Percentiles rank a stretch among this genome's conserved stretches.
Conservation (phyloP, 345 rosid genomes). For the Combretum micranthum region DNA sequence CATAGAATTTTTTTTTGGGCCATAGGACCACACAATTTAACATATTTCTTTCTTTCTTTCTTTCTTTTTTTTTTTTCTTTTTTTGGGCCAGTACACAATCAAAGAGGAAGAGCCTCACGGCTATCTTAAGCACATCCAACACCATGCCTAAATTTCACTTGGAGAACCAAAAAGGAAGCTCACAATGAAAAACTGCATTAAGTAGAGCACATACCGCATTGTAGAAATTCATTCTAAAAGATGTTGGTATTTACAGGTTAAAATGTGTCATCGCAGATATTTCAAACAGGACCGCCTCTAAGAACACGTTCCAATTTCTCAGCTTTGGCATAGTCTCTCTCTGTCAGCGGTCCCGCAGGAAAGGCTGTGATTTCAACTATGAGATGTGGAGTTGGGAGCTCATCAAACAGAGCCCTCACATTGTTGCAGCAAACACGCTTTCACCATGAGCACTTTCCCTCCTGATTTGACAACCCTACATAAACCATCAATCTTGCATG, state of each 20-base stretch:
- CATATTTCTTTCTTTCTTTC: too few species aligned
- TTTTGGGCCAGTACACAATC: too few species aligned
- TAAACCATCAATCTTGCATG: neutral
- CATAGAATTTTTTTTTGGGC: too few species aligned
- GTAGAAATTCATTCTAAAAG: too few species aligned
- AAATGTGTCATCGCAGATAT: neutral
- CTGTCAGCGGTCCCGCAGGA: slow-evolving; percentile 76
- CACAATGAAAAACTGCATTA: too few species aligned
- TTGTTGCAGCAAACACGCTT: slow-evolving; percentile 96
- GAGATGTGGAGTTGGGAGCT: slow-evolving; percentile 88
- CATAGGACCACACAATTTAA: too few species aligned
- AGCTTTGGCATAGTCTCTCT: slow-evolving; percentile 80
- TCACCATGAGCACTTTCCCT: slow-evolving; percentile 94
- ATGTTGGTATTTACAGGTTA: slow-evolving; percentile 39
- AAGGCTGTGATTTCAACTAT: slow-evolving; percentile 78
- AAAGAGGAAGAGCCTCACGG: too few species aligned
- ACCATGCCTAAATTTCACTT: too few species aligned
- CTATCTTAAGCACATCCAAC: too few species aligned
- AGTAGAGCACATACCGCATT: too few species aligned
- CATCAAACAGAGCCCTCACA: slow-evolving; percentile 91
- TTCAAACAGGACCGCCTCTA: slow-evolving; percentile 67
- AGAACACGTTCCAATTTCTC: slow-evolving; percentile 87
- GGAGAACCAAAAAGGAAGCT: too few species aligned
- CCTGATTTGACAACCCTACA: slow-evolving; percentile 93
- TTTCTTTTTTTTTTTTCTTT: too few species aligned